A percentile compares a stretch with the other conserved stretches of the same genome.
phyloP scores from a whole-genome alignment of 768 basidiomycete genomes.

The Pisolithus marmoratus region DNA sequence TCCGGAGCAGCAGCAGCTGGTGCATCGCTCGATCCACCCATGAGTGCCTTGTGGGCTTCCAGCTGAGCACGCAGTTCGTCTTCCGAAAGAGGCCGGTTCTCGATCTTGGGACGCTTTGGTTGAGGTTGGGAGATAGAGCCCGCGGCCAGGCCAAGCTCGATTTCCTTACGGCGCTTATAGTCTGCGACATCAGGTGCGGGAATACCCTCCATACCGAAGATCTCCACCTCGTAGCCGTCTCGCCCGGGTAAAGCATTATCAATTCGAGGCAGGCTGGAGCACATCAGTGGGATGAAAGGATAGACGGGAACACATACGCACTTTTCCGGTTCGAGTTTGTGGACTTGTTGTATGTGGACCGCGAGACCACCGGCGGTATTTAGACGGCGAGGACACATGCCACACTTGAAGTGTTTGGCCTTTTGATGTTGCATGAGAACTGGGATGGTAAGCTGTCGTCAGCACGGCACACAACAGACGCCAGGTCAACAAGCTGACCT shows the following conservation, averaged over 20 bases:
- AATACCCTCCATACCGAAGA: conserved; percentile 99
- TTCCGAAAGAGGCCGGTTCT: conserved; percentile 72
- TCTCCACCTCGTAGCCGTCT: conserved; percentile 97
- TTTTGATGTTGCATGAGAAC: conserved; percentile 99
- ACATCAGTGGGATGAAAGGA: conserved; percentile 2
- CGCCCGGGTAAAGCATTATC: conserved; percentile 95
- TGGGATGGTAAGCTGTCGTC: conserved; percentile 22
- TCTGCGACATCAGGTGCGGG: conserved; percentile 91
- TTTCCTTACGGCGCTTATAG: conserved; percentile 93
- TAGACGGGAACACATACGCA: conserved; percentile 16
- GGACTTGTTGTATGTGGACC: conserved; percentile 97
- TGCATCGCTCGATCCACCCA: conserved; percentile 55
- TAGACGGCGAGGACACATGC: conserved; percentile 88
- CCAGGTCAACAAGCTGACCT: conserved; percentile 41
- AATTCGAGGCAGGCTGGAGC: conserved; percentile 68
- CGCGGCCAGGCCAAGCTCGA: conserved; percentile 81
- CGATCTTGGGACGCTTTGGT: conserved; percentile 74
- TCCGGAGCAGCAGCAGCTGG: conserved; percentile 31
- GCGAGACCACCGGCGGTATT: conserved; percentile 98
- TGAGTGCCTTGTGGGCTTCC: conserved; percentile 85
- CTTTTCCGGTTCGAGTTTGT: conserved; percentile 95
- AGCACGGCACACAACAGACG: not conserved
- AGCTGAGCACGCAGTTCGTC: conserved; percentile 83
- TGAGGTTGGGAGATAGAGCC: conserved; percentile 79
- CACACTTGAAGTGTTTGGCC: conserved; percentile 98